phyloP scores from a whole-genome alignment of 208 protist species.

The Trypanosoma congolense region DNA sequence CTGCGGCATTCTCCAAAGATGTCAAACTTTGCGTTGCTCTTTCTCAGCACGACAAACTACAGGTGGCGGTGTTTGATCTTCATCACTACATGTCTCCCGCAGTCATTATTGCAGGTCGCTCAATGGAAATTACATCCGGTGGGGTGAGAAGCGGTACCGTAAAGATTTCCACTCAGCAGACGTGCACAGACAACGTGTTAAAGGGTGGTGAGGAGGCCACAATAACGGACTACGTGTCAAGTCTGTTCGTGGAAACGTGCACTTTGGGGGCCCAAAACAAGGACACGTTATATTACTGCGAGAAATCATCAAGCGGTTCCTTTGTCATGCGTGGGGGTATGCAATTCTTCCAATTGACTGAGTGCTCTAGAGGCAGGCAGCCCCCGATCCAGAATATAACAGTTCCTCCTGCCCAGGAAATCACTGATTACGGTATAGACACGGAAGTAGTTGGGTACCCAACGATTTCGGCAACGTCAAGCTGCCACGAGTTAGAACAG shows the following conservation, averaged over 20 bases:
- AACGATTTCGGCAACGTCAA: conserved; percentile 25
- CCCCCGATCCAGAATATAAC: conserved; percentile 24
- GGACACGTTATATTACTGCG: conserved; percentile 51
- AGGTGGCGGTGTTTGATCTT: conserved; percentile 16
- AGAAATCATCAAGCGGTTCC: conserved; percentile 24
- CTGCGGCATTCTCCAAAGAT: conserved; percentile 2
- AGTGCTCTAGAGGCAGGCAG: conserved; percentile 25
- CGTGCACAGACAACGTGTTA: conserved; percentile 32
- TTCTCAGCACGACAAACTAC: conserved; percentile 13
- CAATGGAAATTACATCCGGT: conserved; percentile 33
- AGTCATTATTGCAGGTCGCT: conserved; percentile 33
- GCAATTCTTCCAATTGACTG: conserved; percentile 31
- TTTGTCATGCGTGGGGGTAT: conserved; percentile 40
- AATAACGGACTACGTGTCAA: conserved; percentile 22
- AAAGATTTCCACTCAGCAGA: conserved; percentile 27
- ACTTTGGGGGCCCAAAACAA: conserved; percentile 18
- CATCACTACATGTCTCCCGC: conserved; percentile 55
- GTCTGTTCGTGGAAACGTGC: conserved; percentile 36
- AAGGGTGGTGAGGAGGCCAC: conserved; percentile 14
- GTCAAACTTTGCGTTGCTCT: conserved; percentile 9
- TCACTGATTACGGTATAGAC: conserved; percentile 46
- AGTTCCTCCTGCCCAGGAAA: conserved; percentile 25
- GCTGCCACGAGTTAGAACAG: conserved; percentile 22
- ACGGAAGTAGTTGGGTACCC: conserved; percentile 25
- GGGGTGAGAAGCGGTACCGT: conserved; percentile 19